A percentile compares a stretch with the other conserved stretches of the same genome.
These are phyloP conservation scores for Phaeosphaeria sp. DNA, from an alignment of 2,329 filamentous ascomycete species.

Conservation along the genomic window DNA sequence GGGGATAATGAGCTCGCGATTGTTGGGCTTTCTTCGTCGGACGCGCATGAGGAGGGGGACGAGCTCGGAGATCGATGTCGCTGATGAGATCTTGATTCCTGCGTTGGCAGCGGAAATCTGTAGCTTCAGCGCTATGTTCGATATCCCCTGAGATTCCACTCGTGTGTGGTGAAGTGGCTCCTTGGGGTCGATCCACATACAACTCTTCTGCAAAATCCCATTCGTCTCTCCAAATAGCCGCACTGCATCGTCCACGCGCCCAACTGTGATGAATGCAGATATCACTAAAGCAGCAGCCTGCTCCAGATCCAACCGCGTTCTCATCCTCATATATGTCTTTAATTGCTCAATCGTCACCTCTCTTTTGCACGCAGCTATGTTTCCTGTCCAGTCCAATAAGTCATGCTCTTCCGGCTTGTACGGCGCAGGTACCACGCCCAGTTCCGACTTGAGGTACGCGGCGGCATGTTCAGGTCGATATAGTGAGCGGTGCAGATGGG, in stretches of 20 bases:
- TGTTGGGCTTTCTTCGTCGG: constrained; percentile 8
- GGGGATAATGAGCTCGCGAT: constrained; percentile 14
- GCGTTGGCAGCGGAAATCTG: background rate
- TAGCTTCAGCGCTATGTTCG: background rate
- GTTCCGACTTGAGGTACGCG: background rate
- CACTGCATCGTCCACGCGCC: constrained; percentile 9
- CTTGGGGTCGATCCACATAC: background rate
- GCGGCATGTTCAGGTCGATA: background rate
- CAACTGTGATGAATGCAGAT: constrained; percentile 17
- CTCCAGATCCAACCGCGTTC: constrained; percentile 21
- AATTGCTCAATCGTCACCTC: background rate
- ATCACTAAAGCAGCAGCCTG: constrained; percentile 25
- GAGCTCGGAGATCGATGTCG: constrained; percentile 3
- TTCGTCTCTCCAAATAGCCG: constrained; percentile 11
- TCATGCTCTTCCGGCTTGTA: background rate
- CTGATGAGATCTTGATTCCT: background rate
- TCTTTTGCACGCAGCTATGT: background rate
- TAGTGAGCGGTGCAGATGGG: background rate
- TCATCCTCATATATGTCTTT: constrained; percentile 9
- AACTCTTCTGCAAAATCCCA: background rate
- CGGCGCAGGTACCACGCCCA: background rate
- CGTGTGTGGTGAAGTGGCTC: background rate
- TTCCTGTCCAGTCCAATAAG: background rate
- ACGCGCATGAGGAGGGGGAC: constrained; percentile 14
- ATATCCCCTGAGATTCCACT: background rate